Conservation (phyloP, 2,329 filamentous ascomycete genomes). For the Cordyceps farinosa region DNA sequence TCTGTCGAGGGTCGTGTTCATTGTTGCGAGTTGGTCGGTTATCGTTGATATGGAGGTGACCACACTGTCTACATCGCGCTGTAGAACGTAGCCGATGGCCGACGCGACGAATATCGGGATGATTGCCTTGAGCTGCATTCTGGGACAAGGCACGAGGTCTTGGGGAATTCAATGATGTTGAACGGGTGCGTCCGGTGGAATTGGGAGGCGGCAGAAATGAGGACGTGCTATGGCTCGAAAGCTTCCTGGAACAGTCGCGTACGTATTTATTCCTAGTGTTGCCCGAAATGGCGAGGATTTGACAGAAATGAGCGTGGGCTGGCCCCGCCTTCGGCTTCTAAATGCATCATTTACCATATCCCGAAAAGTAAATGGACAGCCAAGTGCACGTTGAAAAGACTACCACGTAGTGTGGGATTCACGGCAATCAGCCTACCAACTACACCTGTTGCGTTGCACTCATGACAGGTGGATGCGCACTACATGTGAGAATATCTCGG, state of each 20-base stretch:
- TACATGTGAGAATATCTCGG: conserved; percentile 10
- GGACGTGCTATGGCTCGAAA: no score
- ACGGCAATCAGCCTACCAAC: neutral
- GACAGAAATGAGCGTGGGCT: no score
- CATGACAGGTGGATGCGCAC: neutral
- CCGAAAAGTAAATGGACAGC: no score
- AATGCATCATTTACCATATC: no score
- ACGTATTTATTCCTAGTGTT: no score
- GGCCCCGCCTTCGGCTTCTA: no score
- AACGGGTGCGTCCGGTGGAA: neutral
- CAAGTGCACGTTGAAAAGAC: no score
- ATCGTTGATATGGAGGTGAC: neutral
- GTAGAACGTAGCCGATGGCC: neutral
- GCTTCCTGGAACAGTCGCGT: no score
- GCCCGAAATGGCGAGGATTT: no score
- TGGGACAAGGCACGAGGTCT: neutral
- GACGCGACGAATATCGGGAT: neutral
- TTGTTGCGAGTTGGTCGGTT: neutral
- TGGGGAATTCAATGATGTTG: neutral
- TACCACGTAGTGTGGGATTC: no score
- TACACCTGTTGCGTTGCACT: neutral
- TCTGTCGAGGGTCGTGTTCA: conserved; percentile 5
- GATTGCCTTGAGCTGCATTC: neutral
- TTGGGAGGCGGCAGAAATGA: no score
- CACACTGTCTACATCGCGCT: neutral